Conservation (phyloP, 2,329 filamentous ascomycete genomes). For the Sporothrix mexicana region DNA sequence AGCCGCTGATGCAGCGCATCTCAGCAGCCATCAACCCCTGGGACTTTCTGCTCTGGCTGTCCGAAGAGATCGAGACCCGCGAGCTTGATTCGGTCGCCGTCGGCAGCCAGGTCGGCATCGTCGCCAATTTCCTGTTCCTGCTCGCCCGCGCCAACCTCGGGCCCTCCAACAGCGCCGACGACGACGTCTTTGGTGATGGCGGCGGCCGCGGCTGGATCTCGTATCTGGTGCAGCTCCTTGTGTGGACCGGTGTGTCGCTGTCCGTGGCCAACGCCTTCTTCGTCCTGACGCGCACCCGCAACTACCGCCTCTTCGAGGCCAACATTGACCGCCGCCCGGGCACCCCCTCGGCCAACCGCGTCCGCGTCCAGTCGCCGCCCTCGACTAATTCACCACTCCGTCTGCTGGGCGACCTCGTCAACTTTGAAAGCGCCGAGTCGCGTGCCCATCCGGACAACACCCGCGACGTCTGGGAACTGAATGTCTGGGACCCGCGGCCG, state of each 20-base stretch:
- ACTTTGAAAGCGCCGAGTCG: conserved; percentile 74
- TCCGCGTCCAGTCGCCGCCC: conserved; percentile 85
- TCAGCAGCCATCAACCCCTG: conserved; percentile 80
- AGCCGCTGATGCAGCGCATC: conserved; percentile 80
- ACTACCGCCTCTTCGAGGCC: conserved; percentile 90
- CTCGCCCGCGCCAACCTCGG: conserved; percentile 80
- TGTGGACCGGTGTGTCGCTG: conserved; percentile 70
- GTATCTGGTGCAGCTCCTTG: conserved; percentile 59
- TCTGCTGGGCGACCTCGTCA: conserved; percentile 71
- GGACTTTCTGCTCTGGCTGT: conserved; percentile 89
- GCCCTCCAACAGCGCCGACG: conserved; percentile 54
- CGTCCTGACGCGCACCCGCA: conserved; percentile 78
- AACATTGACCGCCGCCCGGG: conserved; percentile 75
- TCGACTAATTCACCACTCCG: conserved; percentile 74
- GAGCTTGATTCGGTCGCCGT: conserved; percentile 87
- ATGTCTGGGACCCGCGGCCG: conserved; percentile 91
- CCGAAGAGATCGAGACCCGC: conserved; percentile 88
- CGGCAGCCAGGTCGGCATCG: conserved; percentile 75
- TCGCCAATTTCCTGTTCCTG: conserved; percentile 78
- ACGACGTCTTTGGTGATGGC: conserved; percentile 80
- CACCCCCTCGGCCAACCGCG: conserved; percentile 86
- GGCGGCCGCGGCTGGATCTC: conserved; percentile 37
- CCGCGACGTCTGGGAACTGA: conserved; percentile 92
- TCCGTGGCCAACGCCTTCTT: conserved; percentile 80
- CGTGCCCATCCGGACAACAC: conserved; percentile 81